Conservation (phyloP, 768 basidiomycete genomes). For the Suillus plorans region DNA sequence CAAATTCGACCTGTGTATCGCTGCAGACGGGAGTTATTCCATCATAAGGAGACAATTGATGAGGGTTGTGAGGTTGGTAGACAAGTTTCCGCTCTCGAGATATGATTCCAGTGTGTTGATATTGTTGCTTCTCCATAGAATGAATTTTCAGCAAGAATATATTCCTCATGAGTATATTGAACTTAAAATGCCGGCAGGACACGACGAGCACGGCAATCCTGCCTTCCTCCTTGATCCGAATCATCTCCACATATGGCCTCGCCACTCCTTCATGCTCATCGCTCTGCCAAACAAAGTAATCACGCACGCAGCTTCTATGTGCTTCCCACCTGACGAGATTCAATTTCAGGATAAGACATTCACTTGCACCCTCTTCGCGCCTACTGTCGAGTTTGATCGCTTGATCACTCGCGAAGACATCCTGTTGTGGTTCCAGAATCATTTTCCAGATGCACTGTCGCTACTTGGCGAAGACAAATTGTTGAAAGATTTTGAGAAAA, state of each 20-base stretch:
- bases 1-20: slow-evolving; percentile 79
- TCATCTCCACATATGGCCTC: slow-evolving; percentile 99
- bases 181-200: slow-evolving; percentile 88
- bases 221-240: slow-evolving; percentile 87
- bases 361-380: slow-evolving; percentile 95
- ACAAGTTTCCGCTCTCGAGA: slow-evolving; percentile 7
- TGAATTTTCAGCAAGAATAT: slow-evolving; percentile 94
- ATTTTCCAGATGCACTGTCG: slow-evolving; percentile 88
- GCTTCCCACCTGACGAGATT: slow-evolving; percentile 25
- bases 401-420: slow-evolving; percentile 58
- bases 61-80: slow-evolving; percentile 81
- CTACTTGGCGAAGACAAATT: slow-evolving; percentile 82
- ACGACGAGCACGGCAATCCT: slow-evolving; percentile 56
- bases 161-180: slow-evolving; percentile 96
- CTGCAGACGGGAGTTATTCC: slow-evolving; percentile 94
- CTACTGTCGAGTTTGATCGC: slow-evolving; percentile 71
- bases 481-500: slow-evolving; percentile 73
- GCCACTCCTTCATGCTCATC: slow-evolving; percentile 99
- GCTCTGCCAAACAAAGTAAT: slow-evolving; percentile 94
- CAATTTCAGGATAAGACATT: slow-evolving; percentile 85
- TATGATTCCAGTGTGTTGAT: slow-evolving; percentile 3
- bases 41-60: slow-evolving; percentile 92
- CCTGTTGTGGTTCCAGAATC: slow-evolving; percentile 71
- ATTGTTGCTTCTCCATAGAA: slow-evolving; percentile 48
- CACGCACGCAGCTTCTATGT: slow-evolving; percentile 20